phyloP scores from a whole-genome alignment of 2,329 filamentous ascomycete species.

The Claviceps lovelessii region DNA sequence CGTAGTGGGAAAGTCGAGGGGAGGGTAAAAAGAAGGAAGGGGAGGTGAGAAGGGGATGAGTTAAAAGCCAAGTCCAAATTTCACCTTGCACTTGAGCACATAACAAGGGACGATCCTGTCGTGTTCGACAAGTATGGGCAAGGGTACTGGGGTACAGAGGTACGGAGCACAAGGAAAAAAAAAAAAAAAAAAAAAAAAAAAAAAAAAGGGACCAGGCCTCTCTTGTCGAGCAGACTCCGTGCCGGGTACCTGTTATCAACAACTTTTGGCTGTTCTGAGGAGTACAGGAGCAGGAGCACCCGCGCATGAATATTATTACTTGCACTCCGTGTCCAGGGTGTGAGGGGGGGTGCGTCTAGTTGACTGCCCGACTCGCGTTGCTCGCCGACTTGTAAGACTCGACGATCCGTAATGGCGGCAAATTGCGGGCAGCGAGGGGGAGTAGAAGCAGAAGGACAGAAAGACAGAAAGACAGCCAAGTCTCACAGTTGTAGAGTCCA shows the following conservation, averaged over 20 bases:
- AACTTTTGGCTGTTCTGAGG: slow-evolving; percentile 3
- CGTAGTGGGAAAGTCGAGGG: slow-evolving; percentile 3
- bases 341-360: slow-evolving; percentile 1
- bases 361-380: neutral
- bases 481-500: neutral
- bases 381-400: slow-evolving; percentile 3
- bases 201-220: slow-evolving; percentile 1
- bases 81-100: neutral
- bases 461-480: neutral
- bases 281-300: slow-evolving; percentile 1
- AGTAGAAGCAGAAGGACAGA: neutral
- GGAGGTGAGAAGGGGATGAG: slow-evolving; percentile 7
- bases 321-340: slow-evolving; percentile 2
- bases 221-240: slow-evolving; percentile 3
- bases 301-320: slow-evolving; percentile 6
- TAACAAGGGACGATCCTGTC: slow-evolving; percentile 6
- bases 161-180: slow-evolving; percentile 3
- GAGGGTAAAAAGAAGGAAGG: slow-evolving; percentile 7
- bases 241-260: slow-evolving; percentile 6
- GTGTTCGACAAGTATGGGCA: slow-evolving; percentile 2
- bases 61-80: slow-evolving; percentile 4
- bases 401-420: neutral
- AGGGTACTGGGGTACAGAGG: neutral
- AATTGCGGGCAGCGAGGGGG: neutral
- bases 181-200: neutral